Evolutionary conservation across 2,329 filamentous ascomycete genomes (phyloP).

Genomic region (Helminthosporium solani): DNA sequence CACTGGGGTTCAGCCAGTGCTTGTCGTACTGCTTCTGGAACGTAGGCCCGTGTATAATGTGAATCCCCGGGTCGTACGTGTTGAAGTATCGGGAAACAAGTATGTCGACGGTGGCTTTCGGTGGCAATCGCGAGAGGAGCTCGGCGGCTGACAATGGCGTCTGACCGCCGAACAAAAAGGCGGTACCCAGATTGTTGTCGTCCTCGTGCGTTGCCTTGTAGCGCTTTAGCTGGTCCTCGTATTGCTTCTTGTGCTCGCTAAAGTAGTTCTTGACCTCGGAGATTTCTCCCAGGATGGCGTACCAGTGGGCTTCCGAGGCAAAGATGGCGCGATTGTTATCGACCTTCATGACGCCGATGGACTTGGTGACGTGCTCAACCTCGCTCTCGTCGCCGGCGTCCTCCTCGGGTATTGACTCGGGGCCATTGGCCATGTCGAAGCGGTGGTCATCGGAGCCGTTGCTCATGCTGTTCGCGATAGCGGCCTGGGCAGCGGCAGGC

Average conservation of each 20-base stretch:
- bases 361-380: slow-evolving; percentile 54
- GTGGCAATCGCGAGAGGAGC: slow-evolving; percentile 75
- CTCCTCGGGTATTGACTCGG: slow-evolving; percentile 56
- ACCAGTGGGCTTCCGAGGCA: slow-evolving; percentile 55
- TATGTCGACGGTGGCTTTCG: slow-evolving; percentile 78
- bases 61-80: slow-evolving; percentile 66
- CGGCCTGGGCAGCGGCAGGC: slow-evolving; percentile 59
- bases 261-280: slow-evolving; percentile 94
- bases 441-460: slow-evolving; percentile 42
- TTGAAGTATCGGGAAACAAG: slow-evolving; percentile 90
- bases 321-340: slow-evolving; percentile 52
- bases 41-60: slow-evolving; percentile 66
- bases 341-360: slow-evolving; percentile 56
- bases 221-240: slow-evolving; percentile 77
- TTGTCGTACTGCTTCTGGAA: slow-evolving; percentile 69
- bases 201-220: slow-evolving; percentile 66
- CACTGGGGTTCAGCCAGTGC: slow-evolving; percentile 71
- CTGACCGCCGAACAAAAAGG: slow-evolving; percentile 74
- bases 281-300: slow-evolving; percentile 60
- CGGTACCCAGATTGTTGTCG: slow-evolving; percentile 63
- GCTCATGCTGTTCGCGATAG: slow-evolving; percentile 51
- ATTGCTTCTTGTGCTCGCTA: slow-evolving; percentile 78
- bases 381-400: slow-evolving; percentile 63
- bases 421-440: slow-evolving; percentile 58
- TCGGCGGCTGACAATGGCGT: slow-evolving; percentile 72